phyloP scores from a whole-genome alignment of 2,329 filamentous ascomycete genomes.

The Microcera coccophila region DNA sequence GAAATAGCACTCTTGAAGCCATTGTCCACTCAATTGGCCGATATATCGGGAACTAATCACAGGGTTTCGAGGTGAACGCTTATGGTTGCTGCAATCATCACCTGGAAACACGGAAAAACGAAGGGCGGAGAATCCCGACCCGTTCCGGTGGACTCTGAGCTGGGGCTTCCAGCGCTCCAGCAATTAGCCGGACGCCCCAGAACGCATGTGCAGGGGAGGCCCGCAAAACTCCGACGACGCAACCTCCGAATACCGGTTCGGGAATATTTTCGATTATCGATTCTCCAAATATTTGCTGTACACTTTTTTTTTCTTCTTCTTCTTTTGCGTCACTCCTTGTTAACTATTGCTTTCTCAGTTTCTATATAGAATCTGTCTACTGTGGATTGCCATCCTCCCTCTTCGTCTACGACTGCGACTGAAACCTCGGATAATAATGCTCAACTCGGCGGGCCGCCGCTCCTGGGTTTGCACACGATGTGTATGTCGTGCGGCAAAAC shows the following conservation, averaged over 20 bases:
- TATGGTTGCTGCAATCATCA: slow-evolving; percentile 15
- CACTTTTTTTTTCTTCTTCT: slow-evolving; percentile 9
- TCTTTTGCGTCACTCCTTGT: slow-evolving; percentile 1
- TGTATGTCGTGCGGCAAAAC: slow-evolving; percentile 40
- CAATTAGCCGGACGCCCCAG: slow-evolving; percentile 7
- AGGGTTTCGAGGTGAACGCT: slow-evolving; percentile 22
- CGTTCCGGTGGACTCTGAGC: slow-evolving; percentile 18
- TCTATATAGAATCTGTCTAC: too few relatives aligned
- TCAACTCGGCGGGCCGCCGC: slow-evolving; percentile 32
- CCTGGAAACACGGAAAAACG: slow-evolving; percentile 27
- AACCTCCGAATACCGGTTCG: slow-evolving; percentile 3
- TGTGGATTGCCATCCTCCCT: not conserved
- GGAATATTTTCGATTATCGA: slow-evolving; percentile 1
- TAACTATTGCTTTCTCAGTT: not conserved
- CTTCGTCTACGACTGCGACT: not conserved
- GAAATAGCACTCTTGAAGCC: slow-evolving; percentile 58
- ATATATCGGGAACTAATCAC: slow-evolving; percentile 22
- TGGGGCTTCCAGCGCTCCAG: slow-evolving; percentile 2
- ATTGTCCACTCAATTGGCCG: slow-evolving; percentile 51
- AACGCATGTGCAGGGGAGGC: not conserved
- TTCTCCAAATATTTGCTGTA: slow-evolving; percentile 4
- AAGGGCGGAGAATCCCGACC: slow-evolving; percentile 25
- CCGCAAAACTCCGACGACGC: slow-evolving; percentile 13
- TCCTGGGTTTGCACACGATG: slow-evolving; percentile 63
- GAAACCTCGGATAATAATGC: slow-evolving; percentile 22